phyloP scores from a whole-genome alignment of 169 alveolate genomes.

The Ophryocystis elektroscirrha region DNA sequence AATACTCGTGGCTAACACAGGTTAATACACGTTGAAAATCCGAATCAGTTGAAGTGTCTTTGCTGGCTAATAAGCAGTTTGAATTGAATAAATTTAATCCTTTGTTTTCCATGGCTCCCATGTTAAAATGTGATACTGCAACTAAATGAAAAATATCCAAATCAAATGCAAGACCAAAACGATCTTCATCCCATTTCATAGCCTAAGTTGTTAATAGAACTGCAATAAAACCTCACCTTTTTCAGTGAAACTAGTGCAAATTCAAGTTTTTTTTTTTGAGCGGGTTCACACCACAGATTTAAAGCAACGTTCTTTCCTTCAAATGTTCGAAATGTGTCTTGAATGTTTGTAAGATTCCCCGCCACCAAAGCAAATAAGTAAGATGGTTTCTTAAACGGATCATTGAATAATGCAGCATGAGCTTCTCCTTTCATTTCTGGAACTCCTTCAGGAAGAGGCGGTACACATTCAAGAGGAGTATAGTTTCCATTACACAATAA shows the following conservation, averaged over 20 bases:
- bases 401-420: conserved; percentile 54
- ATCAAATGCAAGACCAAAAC: conserved; percentile 52
- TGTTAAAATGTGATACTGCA: conserved; percentile 48
- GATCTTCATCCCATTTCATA: conserved; percentile 61
- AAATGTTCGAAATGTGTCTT: conserved; percentile 39
- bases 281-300: too few species aligned
- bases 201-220: too few species aligned
- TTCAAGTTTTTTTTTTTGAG: too few species aligned
- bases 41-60: conserved; percentile 51
- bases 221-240: too few species aligned
- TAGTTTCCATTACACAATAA: conserved; percentile 49
- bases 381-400: conserved; percentile 65
- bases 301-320: too few species aligned
- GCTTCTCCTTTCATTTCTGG: too few species aligned
- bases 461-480: conserved; percentile 29
- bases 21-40: conserved; percentile 51
- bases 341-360: conserved; percentile 45
- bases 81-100: conserved; percentile 66
- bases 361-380: conserved; percentile 73
- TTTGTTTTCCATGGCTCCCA: conserved; percentile 76
- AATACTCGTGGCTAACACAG: conserved; percentile 70
- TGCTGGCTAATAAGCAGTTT: conserved; percentile 53
- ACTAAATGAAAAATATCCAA: conserved; percentile 46
- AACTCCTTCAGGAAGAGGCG: conserved; percentile 23
- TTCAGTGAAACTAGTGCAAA: too few species aligned